Evolutionary conservation across 148 eudicot species (phyloP).

Genomic region (Amaranthus hypochondriacus): DNA sequence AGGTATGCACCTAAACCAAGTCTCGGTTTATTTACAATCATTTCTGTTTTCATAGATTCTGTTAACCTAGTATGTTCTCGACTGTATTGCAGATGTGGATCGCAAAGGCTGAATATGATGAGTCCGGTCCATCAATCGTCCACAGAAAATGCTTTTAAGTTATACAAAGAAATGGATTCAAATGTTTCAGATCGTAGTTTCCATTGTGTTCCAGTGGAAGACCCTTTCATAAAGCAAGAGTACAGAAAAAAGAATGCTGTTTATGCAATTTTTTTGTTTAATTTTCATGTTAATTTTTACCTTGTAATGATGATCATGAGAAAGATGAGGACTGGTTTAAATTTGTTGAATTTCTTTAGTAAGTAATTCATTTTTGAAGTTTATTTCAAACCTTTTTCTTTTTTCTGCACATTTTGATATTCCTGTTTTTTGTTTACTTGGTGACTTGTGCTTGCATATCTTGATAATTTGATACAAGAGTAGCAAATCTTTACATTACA

Average conservation of each 20-base stretch:
- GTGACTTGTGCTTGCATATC: neutral
- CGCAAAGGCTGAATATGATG: constrained; percentile 34
- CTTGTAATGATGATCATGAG: constrained; percentile 26
- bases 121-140: constrained; percentile 36
- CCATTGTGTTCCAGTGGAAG: neutral
- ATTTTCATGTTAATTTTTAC: constrained; percentile 24
- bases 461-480: neutral
- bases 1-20: constrained; percentile 32
- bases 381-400: neutral
- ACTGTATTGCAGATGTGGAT: constrained; percentile 31
- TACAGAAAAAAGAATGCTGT: constrained; percentile 15
- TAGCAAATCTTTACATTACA: neutral
- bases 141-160: constrained; percentile 37
- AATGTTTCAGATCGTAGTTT: constrained; percentile 10
- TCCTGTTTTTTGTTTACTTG: neutral
- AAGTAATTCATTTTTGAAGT: constrained; percentile 20
- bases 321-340: constrained; percentile 19
- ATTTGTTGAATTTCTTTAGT: constrained; percentile 10
- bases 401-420: neutral
- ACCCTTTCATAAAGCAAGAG: constrained; percentile 6
- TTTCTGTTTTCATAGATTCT: neutral
- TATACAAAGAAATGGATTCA: neutral
- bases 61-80: neutral
- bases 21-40: neutral
- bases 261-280: constrained; percentile 18